Evolutionary conservation across 2,329 filamentous ascomycete genomes (phyloP).

Genomic region (Biscogniauxia mediterranea): DNA sequence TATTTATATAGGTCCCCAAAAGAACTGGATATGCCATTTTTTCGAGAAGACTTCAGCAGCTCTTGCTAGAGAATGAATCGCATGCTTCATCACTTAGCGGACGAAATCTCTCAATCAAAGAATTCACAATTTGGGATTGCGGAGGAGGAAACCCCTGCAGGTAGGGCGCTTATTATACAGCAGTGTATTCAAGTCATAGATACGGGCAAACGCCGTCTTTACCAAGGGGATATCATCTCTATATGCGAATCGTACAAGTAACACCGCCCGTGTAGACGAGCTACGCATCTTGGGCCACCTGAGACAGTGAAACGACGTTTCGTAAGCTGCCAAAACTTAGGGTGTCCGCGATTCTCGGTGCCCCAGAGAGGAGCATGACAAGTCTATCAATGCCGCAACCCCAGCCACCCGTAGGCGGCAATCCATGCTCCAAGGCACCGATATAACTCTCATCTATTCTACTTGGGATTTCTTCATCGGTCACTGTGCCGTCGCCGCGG

Average conservation of each 20-base stretch:
- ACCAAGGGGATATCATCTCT: constrained; percentile 18
- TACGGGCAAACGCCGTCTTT: background rate
- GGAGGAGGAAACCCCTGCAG: no score
- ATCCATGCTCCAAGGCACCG: constrained; percentile 77
- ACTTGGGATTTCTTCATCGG: constrained; percentile 45
- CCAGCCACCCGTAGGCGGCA: constrained; percentile 97
- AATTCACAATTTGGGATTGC: no score
- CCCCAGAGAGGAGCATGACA: constrained; percentile 84
- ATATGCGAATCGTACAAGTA: constrained; percentile 3
- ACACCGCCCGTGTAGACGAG: background rate
- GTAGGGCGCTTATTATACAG: no score
- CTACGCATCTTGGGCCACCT: constrained; percentile 20
- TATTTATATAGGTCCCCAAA: no score
- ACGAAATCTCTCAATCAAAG: no score
- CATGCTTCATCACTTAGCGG: no score
- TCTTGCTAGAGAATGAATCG: no score
- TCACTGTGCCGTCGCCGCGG: constrained; percentile 42
- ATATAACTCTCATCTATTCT: constrained; percentile 77
- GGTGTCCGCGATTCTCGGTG: constrained; percentile 78
- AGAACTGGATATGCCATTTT: no score
- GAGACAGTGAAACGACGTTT: constrained; percentile 58
- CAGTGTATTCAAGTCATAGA: background rate
- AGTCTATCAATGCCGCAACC: constrained; percentile 89
- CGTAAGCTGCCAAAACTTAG: constrained; percentile 84
- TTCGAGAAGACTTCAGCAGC: no score